Percentiles rank a stretch among this genome's conserved stretches.
Evolutionary conservation across 805 yeast species (phyloP).

Genomic region (Wickerhamiella bombiphila): DNA sequence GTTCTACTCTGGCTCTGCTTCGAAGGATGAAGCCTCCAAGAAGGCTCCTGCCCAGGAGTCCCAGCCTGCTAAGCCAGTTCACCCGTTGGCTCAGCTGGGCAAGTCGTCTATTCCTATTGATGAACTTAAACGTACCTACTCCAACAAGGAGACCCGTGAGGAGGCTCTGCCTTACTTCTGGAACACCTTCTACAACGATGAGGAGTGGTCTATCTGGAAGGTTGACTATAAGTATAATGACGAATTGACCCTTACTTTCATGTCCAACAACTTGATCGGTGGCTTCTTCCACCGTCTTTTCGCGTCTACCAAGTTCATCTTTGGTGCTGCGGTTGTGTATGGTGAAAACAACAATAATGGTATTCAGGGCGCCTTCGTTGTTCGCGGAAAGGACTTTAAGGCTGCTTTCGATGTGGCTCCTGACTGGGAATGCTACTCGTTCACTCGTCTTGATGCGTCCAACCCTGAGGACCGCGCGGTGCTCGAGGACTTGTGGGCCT

Average conservation of each 20-base stretch:
- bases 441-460: conserved; percentile 68
- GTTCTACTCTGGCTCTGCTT: conserved; percentile 6
- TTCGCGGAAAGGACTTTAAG: conserved; percentile 80
- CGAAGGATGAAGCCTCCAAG: conserved; percentile 30
- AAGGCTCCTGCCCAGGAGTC: background rate
- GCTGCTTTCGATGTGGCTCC: conserved; percentile 99
- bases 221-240: conserved; percentile 96
- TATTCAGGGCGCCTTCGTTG: conserved; percentile 84
- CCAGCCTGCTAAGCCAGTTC: conserved; percentile 53
- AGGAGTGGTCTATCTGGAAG: conserved; percentile 90
- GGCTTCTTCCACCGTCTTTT: conserved; percentile 94
- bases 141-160: conserved; percentile 93
- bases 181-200: conserved; percentile 71
- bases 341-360: conserved; percentile 99
- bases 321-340: conserved; percentile 86
- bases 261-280: conserved; percentile 96
- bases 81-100: conserved; percentile 74
- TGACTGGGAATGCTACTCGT: conserved; percentile 91
- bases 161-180: conserved; percentile 96
- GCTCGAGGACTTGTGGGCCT: conserved; percentile 86
- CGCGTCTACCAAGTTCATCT: conserved; percentile 85
- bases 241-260: conserved; percentile 90
- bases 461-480: conserved; percentile 65
- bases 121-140: conserved; percentile 93
- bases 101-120: conserved; percentile 54